A percentile compares a stretch with the other conserved stretches of the same genome.
These are phyloP conservation scores for Amanita inopinata DNA, from an alignment of 768 basidiomycete species.

Conservation along the genomic window DNA sequence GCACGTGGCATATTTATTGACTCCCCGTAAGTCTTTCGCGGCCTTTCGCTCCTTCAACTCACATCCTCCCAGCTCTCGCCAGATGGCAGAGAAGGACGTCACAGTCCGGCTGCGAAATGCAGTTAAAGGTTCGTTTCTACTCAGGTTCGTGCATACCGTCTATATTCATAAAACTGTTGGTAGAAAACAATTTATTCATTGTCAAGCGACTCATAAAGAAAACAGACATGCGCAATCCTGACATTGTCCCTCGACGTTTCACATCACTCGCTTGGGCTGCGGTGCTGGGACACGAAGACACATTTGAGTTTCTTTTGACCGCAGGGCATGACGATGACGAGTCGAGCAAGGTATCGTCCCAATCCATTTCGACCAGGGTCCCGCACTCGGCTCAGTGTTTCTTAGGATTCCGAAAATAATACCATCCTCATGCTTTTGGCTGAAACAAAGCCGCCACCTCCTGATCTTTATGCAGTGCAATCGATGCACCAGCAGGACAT, in stretches of 20 bases:
- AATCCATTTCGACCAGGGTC: slow-evolving; percentile 3
- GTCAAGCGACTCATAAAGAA: slow-evolving; percentile 81
- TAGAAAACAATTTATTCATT: slow-evolving; percentile 93
- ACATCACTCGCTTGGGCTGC: slow-evolving; percentile 93
- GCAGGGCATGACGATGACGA: slow-evolving; percentile 88
- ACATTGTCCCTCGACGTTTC: slow-evolving; percentile 61
- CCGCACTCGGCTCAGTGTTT: slow-evolving; percentile 3
- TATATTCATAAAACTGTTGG: slow-evolving; percentile 13
- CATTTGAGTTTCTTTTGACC: slow-evolving; percentile 81
- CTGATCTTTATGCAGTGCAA: slow-evolving; percentile 34
- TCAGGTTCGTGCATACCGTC: slow-evolving; percentile 4
- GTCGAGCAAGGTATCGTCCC: slow-evolving; percentile 58
- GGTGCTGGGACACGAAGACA: slow-evolving; percentile 80
- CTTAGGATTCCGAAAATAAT: slow-evolving; percentile 84
- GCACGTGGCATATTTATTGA: slow-evolving; percentile 10
- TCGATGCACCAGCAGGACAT: slow-evolving; percentile 44
- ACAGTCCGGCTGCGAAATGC: slow-evolving; percentile 67
- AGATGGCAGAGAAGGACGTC: slow-evolving; percentile 79
- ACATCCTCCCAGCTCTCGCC: slow-evolving; percentile 16
- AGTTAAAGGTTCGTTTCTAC: slow-evolving; percentile 50
- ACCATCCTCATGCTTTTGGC: slow-evolving; percentile 93
- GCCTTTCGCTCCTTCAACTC: too few species aligned
- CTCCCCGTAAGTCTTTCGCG: too few species aligned
- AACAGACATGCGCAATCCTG: slow-evolving; percentile 87
- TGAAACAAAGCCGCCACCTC: slow-evolving; percentile 53